These are phyloP conservation scores for Ophiostoma fasciatum DNA, from an alignment of 2,329 filamentous ascomycete species.

Conservation along the genomic window DNA sequence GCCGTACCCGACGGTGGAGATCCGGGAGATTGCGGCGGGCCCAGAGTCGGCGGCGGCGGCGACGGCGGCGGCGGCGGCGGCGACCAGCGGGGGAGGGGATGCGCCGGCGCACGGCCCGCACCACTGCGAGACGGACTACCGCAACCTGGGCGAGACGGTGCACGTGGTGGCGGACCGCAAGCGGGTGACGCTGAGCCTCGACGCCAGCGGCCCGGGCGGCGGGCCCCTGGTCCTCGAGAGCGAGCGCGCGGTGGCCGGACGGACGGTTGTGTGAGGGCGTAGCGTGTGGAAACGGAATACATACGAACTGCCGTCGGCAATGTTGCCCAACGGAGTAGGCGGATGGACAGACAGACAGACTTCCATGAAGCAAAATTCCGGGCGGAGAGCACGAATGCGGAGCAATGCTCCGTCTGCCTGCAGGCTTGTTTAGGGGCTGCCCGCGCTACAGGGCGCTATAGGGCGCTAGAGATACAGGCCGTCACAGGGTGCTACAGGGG, in stretches of 20 bases:
- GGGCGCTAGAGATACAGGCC: no score
- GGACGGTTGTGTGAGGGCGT: conserved; percentile 19
- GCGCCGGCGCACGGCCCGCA: not conserved
- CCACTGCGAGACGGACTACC: conserved; percentile 65
- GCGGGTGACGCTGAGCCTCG: conserved; percentile 59
- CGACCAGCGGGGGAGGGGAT: no score
- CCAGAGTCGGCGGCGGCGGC: conserved; percentile 1
- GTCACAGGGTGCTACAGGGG: no score
- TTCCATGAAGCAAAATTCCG: no score
- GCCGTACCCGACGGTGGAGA: conserved; percentile 65
- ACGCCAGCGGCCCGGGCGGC: conserved; percentile 49
- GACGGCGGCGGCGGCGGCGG: not conserved
- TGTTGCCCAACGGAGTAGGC: no score
- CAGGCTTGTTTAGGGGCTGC: no score
- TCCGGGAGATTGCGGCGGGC: conserved; percentile 41
- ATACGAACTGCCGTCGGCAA: no score
- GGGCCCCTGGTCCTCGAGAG: conserved; percentile 53
- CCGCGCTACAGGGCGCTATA: no score
- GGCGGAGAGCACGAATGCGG: no score
- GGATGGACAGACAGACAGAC: no score
- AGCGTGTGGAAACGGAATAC: no score
- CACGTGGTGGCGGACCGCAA: conserved; percentile 56
- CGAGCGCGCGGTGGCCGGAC: conserved; percentile 26
- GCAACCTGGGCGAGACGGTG: conserved; percentile 63
- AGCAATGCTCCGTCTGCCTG: no score